Conservation (phyloP, 352 stramenopile species). For the Phytophthora multivora region DNA sequence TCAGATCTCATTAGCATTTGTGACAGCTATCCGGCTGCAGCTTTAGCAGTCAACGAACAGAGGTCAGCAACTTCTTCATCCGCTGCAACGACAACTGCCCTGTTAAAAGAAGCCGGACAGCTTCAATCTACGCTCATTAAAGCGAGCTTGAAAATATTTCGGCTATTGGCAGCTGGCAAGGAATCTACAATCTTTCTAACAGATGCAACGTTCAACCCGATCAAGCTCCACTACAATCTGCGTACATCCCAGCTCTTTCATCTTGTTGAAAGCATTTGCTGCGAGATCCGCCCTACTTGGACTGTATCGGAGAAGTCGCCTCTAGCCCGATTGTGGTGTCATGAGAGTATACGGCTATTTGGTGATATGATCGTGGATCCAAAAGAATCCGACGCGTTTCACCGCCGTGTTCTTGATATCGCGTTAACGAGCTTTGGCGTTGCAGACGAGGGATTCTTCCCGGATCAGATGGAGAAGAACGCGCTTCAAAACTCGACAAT, state of each 20-base stretch:
- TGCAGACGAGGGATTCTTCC: constrained; percentile 44
- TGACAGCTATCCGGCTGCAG: constrained; percentile 21
- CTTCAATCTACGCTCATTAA: constrained; percentile 53
- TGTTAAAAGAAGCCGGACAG: constrained; percentile 40
- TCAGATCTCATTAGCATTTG: constrained; percentile 60
- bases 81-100: no score
- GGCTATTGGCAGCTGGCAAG: constrained; percentile 38
- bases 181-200: constrained; percentile 33
- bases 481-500: constrained; percentile 21
- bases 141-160: constrained; percentile 58
- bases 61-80: neutral
- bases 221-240: constrained; percentile 65
- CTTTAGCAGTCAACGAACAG: neutral
- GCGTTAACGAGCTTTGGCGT: constrained; percentile 52
- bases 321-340: constrained; percentile 72
- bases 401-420: constrained; percentile 50
- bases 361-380: constrained; percentile 53
- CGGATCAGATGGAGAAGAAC: constrained; percentile 10
- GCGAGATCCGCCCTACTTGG: constrained; percentile 36
- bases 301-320: constrained; percentile 49
- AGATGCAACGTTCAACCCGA: constrained; percentile 11
- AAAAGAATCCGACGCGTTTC: constrained; percentile 42
- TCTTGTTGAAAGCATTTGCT: constrained; percentile 52
- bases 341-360: constrained; percentile 63
- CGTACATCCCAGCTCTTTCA: constrained; percentile 44